Base-by-base conservation (phyloP, 768 basidiomycete genomes). In the Amanita exitialis region DNA sequence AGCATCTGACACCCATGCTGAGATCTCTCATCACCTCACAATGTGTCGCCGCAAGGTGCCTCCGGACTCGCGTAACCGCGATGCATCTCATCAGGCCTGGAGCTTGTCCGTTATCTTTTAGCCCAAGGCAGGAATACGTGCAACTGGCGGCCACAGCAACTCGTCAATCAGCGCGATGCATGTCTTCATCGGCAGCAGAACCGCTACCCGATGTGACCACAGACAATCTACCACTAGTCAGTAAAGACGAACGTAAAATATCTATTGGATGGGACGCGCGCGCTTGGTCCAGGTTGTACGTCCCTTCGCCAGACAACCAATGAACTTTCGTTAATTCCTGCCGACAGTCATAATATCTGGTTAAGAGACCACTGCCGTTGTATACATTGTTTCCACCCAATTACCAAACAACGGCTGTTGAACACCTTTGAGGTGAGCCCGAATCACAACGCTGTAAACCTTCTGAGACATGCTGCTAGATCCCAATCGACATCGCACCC, bases 321-420 rank as follows among this genome's bases (percentile, higher is more conserved):
- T 18, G 1, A 23, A 15, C 42, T 41, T 47, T 18, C 28, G 44
- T 28, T 47, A 34, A 42, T 28, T 25, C 36, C 34, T 35, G 12
- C 44, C 12, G 56, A 23, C 57, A 97, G 94, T 61, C 90, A 95
- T 62, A 82, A 92, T 59, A 78, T 91, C 36, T 96, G 91, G 87
- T 69, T 97, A 20, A 74, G 90, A 39, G 95, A 97, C 61, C 94
- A 97, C 57, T 98, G 95, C 62, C 76, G 92, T 30, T 96, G 92
- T 63, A 69, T 84, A 4, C 69, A 79, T 45, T 95, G 92, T 64
- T 94, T 89, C 61, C 94, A 97, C 64, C 70, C 83, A 0, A 62
- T 82, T 53, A 97, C 94, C 15, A 94, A 90, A 61, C 95, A 97
- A 64, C 76, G 94, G n/a, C 65, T 97, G 8, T 69, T 91, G 47